Evolutionary conservation across 2,329 filamentous ascomycete species (phyloP), one percentile per base, ranked within the genome.

Genomic region (Aspergillus persii): DNA sequence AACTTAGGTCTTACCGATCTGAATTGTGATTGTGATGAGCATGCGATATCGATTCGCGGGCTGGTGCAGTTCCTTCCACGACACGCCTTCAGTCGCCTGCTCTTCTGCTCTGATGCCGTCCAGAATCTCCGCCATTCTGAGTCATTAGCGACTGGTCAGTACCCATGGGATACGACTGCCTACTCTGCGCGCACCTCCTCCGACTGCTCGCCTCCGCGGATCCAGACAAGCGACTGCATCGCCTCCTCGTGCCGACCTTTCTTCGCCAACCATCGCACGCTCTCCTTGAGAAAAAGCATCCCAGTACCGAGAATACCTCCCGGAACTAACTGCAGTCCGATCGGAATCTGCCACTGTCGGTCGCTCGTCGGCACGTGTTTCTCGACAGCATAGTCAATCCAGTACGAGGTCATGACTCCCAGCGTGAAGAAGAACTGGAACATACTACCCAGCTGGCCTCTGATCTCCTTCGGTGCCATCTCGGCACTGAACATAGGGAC

Each of bases 331-430:
- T 84, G 80, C 11, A 83, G 64, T 18, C 71, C 71, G 39, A 74
- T 65, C 0, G 82, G 80, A 8, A 84, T 77, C 58, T 81, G 81
- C 82, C 82, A 84, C 62, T 84, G 81, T 12, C 66, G 69, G 0
- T 78, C 79, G 1, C 69, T 74, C 2, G 59, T 15, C 0, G 68
- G 61, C 8, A 83, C 63, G 33, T 79, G 73, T 41, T 74, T 69
- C 11, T 72, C 63, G 3, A 81, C 80, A 3, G 71, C 82, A 57
- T 84, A 83, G 65, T 83, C 79, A 44, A 84, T 78, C 76, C 76
- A 77, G 56, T 77, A 77, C 9, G 72, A 71, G 31, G 74, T 64
- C 56, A 75, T 72, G 3, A 74, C 69, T 15, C 75, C 76, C 7
- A 73, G 62, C 2, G 74, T 73, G 50, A 76, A 73, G 47, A 77